Evolutionary conservation across 2,329 filamentous ascomycete genomes (phyloP), one percentile per base, ranked within the genome.

Genomic region (Cordyceps fumosorosea): DNA sequence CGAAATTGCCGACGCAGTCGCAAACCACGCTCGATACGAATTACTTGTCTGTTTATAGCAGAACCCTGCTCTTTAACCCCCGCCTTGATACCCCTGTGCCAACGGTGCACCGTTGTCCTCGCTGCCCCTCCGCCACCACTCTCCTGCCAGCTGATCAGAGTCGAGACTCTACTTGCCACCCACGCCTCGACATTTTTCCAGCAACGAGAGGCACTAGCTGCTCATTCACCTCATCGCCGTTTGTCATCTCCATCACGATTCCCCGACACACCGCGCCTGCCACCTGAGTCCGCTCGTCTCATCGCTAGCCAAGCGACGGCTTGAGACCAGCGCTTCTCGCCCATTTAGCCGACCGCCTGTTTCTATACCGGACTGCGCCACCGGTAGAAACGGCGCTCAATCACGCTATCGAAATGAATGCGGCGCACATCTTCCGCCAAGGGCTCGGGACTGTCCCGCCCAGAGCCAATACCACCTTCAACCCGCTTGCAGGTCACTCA

Each of bases 351-450:
- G n/a, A 45, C 57, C 16, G n/a, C 24, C n/a, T 10, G 16, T 24
- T 45, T 20, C 34, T 42, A 44, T 52, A 20, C 40, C 47, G 51
- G 26, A 58, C 37, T 52, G 51, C 51, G 45, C 45, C 32, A 56
- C 26, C 26, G 52, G 45, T 18, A 34, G 16, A 37, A 56, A 32
- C 52, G 32, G 44, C 60, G 32, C 12, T 29, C 32, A 45, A 56
- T 22, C n/a, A 48, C 26, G 6, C 18, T 32, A 14, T 2, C 37
- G 42, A 26, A 16, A 88, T 88, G 85, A 83, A 88, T 71, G 78
- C 82, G 66, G 77, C 80, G 65, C 79, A 81, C 69, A 77, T 86
- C 69, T 85, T 86, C 69, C 82, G 82, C 67, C 84, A 84, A 71
- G 84, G 82, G 69, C 77, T 85, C 63, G 78, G 77, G 62, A 72